A percentile compares a stretch with the other conserved stretches of the same genome.
Conservation (phyloP, 345 rosid genomes). For the Draba incana region DNA sequence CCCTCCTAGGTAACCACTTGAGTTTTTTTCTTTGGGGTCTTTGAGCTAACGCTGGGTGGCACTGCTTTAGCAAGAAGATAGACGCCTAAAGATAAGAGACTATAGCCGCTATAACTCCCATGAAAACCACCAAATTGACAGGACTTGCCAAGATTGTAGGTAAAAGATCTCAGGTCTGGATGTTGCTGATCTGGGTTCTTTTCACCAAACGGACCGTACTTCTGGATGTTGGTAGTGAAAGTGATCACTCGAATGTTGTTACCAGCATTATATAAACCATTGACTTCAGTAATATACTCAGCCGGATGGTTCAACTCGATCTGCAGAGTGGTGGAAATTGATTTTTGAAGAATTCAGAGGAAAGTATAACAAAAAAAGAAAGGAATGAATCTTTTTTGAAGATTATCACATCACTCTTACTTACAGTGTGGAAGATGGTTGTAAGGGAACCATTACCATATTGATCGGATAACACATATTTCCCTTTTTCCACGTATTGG, state of each 20-base stretch:
- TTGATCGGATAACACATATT: neutral
- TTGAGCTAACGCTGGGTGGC: neutral
- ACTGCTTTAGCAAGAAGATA: neutral
- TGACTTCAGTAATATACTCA: conserved; percentile 7
- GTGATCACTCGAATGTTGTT: neutral
- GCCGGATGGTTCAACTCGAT: conserved; percentile 25
- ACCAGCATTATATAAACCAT: neutral
- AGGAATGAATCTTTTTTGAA: neutral
- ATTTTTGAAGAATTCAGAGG: neutral
- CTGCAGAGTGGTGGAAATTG: neutral
- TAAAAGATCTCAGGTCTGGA: neutral
- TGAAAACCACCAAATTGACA: conserved; percentile 4
- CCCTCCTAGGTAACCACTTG: too few relatives aligned
- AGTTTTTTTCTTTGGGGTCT: neutral
- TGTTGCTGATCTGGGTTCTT: neutral
- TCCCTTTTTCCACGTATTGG: conserved; percentile 7
- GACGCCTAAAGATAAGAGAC: neutral
- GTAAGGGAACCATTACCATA: neutral
- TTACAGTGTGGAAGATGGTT: neutral
- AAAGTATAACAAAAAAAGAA: neutral
- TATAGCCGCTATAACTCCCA: neutral
- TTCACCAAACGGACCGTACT: conserved; percentile 21
- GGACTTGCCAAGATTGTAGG: neutral
- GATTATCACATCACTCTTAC: neutral
- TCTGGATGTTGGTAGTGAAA: conserved; percentile 5